Evolutionary conservation across 495 filamentous ascomycete genomes (phyloP), one percentile per base, ranked within the genome.

Genomic region (Lasiosphaeria hispida): DNA sequence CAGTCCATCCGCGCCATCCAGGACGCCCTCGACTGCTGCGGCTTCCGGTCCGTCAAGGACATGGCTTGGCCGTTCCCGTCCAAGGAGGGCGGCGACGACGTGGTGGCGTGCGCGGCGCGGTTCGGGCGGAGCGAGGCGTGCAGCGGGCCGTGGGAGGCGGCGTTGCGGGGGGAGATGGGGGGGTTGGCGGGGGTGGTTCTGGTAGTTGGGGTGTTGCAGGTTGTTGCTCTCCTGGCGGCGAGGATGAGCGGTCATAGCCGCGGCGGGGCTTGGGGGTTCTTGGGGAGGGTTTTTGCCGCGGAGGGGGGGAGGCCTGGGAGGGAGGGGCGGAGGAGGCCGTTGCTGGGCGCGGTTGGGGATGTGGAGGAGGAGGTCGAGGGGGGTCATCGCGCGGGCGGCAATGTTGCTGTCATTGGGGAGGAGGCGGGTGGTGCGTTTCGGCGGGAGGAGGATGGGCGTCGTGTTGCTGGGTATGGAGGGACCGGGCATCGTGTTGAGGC

Each of bases 1-100:
- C 64, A 72, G 14, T 66, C 73, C 9, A 84, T 91, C 53, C 70
- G 80, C 47, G 48, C 67, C 8, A 87, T 91, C 57, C 86, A 91
- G 55, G 83, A 89, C 66, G 60, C 71, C 0, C 77, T 89, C 39
- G 62, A 77, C 8, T 91, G 87, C 69, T 91, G 87, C 57, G 87
- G 87, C 2, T 72, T 87, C 10, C 72, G 73, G 30, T 79, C 74
- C 17, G 62, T 78, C 4, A 72, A 65, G 50, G 85, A 91, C 61
- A 75, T 75, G 53, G 77, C 78, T 0, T 87, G 75, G 73, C 87
- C 86, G 9, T 87, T 87, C 58, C 67, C 69, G 0, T 10, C 13
- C 0, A 57, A 59, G 0, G 18, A 15, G 0, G n/a, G 17, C 0
- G 55, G 54, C 4, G 15, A 17, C 1, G 23, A 17, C 0, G 18